Evolutionary conservation across 495 filamentous ascomycete species (phyloP).

Genomic region (Collariella sp.): DNA sequence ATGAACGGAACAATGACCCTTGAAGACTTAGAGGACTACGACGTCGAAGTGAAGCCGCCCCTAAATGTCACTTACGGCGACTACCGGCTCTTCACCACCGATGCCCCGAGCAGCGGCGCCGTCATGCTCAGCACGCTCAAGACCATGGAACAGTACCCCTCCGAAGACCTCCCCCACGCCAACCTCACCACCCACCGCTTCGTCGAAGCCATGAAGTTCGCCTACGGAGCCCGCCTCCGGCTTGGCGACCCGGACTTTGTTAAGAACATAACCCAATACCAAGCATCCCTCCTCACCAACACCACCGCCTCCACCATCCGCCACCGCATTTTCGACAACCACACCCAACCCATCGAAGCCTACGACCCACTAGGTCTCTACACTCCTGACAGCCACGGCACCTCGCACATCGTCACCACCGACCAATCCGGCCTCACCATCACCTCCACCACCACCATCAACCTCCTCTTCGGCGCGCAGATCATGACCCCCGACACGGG

Average conservation of each 20-base stretch:
- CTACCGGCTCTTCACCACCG: slow-evolving; percentile 56
- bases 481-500: slow-evolving; percentile 72
- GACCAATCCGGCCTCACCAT: slow-evolving; percentile 64
- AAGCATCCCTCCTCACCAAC: slow-evolving; percentile 51
- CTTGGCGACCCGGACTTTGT: slow-evolving; percentile 77
- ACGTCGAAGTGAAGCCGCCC: slow-evolving; percentile 50
- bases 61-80: slow-evolving; percentile 62
- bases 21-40: slow-evolving; percentile 63
- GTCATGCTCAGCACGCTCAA: slow-evolving; percentile 69
- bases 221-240: slow-evolving; percentile 59
- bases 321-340: slow-evolving; percentile 57
- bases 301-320: slow-evolving; percentile 51
- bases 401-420: slow-evolving; percentile 63
- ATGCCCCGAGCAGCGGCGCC: slow-evolving; percentile 64
- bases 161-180: slow-evolving; percentile 25
- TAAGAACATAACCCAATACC: slow-evolving; percentile 40
- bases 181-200: slow-evolving; percentile 64
- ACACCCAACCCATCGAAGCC: slow-evolving; percentile 56
- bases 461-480: slow-evolving; percentile 71
- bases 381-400: slow-evolving; percentile 49
- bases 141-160: slow-evolving; percentile 62
- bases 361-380: slow-evolving; percentile 53
- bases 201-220: slow-evolving; percentile 80
- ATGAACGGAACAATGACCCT: slow-evolving; percentile 76
- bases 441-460: slow-evolving; percentile 72